phyloP scores from a whole-genome alignment of 2,329 filamentous ascomycete genomes.

The Neofusicoccum parvum region DNA sequence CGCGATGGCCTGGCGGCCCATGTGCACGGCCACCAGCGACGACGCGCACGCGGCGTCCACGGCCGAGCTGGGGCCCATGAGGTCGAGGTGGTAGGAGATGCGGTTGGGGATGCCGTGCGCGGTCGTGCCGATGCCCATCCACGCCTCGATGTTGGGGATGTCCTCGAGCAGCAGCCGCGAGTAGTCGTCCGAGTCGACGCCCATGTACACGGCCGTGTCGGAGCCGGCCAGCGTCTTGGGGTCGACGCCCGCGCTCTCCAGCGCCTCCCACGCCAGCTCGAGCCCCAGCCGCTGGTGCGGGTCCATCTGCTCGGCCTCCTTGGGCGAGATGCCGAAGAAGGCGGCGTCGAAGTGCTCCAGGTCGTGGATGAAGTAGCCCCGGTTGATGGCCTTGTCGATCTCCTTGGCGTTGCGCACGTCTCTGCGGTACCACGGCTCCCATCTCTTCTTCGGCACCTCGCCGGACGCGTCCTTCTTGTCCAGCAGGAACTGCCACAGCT shows the following conservation, averaged over 20 bases:
- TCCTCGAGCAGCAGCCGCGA: slow-evolving; percentile 41
- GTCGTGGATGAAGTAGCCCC: slow-evolving; percentile 36
- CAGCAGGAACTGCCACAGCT: slow-evolving; percentile 38
- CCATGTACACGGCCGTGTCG: slow-evolving; percentile 32
- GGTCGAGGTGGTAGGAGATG: slow-evolving; percentile 38
- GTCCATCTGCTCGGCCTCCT: slow-evolving; percentile 27
- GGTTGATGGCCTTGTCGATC: slow-evolving; percentile 23
- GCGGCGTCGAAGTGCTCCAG: slow-evolving; percentile 33
- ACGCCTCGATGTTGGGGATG: slow-evolving; percentile 39
- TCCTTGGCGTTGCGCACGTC: slow-evolving; percentile 31
- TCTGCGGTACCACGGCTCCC: slow-evolving; percentile 34
- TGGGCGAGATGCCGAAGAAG: slow-evolving; percentile 28
- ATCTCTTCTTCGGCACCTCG: slow-evolving; percentile 34
- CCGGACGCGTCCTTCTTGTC: slow-evolving; percentile 33
- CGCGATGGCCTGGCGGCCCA: slow-evolving; percentile 34
- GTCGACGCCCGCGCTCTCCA: slow-evolving; percentile 25
- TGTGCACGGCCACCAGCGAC: slow-evolving; percentile 36
- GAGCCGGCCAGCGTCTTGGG: slow-evolving; percentile 26
- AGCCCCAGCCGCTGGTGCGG: slow-evolving; percentile 26
- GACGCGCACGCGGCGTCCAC: slow-evolving; percentile 43
- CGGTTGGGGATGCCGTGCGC: slow-evolving; percentile 41
- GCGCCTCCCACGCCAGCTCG: slow-evolving; percentile 25
- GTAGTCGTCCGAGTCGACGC: slow-evolving; percentile 40
- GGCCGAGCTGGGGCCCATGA: slow-evolving; percentile 46
- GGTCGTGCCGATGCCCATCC: slow-evolving; percentile 45